Percentiles rank a stretch among this genome's conserved stretches.
Conservation (phyloP, 805 yeast genomes). For the Yamadazyma phyllophila region DNA sequence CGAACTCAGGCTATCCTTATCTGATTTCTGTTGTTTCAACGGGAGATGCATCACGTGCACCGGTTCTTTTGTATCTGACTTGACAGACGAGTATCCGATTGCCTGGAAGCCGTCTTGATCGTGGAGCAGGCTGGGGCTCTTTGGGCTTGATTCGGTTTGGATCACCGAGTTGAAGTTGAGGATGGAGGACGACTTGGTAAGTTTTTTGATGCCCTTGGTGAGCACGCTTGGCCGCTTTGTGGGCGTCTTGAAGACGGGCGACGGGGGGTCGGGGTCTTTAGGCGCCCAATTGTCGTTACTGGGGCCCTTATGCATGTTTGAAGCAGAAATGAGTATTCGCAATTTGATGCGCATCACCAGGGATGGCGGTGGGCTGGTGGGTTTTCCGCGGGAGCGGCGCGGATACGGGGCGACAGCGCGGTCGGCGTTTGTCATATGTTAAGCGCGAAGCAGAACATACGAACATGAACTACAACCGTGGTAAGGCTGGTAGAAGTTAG, state of each 20-base stretch:
- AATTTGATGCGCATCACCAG: too few relatives aligned
- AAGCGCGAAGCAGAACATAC: too few relatives aligned
- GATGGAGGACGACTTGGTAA: slow-evolving; percentile 27
- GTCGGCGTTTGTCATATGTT: too few relatives aligned
- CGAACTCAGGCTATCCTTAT: neutral
- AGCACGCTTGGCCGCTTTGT: slow-evolving; percentile 18
- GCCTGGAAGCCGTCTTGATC: slow-evolving; percentile 28
- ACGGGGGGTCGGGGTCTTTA: neutral
- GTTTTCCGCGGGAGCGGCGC: too few relatives aligned
- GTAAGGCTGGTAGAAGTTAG: too few relatives aligned
- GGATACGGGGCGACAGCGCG: too few relatives aligned
- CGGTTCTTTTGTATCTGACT: slow-evolving; percentile 25
- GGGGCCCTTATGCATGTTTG: slow-evolving; percentile 2
- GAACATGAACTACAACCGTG: too few relatives aligned
- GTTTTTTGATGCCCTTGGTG: slow-evolving; percentile 29
- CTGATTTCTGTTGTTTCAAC: slow-evolving; percentile 5
- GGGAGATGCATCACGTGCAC: slow-evolving; percentile 30
- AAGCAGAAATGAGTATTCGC: neutral
- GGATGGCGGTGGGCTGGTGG: too few relatives aligned
- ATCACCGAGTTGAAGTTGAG: slow-evolving; percentile 16
- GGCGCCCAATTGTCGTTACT: slow-evolving; percentile 1
- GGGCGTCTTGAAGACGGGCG: slow-evolving; percentile 9
- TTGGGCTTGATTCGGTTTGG: neutral
- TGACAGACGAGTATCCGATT: slow-evolving; percentile 31
- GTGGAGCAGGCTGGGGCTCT: neutral